Percentiles rank a stretch among this genome's conserved stretches.
Conservation (phyloP, 371 early-diverging fungal species). For the Dinochytrium kinnereticum region DNA sequence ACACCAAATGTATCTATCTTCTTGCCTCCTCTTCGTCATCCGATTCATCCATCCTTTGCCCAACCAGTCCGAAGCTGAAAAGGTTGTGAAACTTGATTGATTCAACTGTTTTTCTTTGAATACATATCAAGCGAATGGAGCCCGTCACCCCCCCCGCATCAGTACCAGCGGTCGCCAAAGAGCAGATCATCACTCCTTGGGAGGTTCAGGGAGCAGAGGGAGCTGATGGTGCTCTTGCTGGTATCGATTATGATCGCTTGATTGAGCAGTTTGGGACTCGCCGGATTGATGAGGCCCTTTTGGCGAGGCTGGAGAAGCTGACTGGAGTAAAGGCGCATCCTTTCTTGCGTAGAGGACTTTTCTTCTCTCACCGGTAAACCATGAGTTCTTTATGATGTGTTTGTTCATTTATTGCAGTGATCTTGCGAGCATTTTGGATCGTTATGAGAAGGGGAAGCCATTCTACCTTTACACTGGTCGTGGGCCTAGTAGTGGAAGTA, state of each 20-base stretch:
- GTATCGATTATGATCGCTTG: conserved; percentile 96
- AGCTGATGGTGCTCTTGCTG: conserved; percentile 79
- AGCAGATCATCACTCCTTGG: conserved; percentile 94
- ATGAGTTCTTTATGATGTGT: background rate
- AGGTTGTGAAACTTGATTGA: too few relatives aligned
- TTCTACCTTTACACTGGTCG: conserved; percentile 99
- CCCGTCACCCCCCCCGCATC: conserved; percentile 8
- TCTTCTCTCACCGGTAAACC: conserved; percentile 94
- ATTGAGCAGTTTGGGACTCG: conserved; percentile 95
- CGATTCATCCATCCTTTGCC: conserved; percentile 6
- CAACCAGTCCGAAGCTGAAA: too few relatives aligned
- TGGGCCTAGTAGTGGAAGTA: conserved; percentile 95
- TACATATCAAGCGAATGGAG: background rate
- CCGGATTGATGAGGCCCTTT: conserved; percentile 74
- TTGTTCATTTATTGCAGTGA: conserved; percentile 70
- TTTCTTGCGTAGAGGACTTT: conserved; percentile 91
- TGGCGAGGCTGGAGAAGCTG: conserved; percentile 82
- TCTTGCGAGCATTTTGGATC: conserved; percentile 85
- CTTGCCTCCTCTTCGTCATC: conserved; percentile 14
- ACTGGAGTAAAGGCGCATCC: conserved; percentile 88
- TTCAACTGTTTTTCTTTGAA: too few relatives aligned
- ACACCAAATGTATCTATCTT: background rate
- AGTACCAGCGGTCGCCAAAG: conserved; percentile 14
- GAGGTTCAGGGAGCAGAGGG: conserved; percentile 93
- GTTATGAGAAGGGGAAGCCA: conserved; percentile 92